These are phyloP conservation scores for Penicillium ucsense DNA, from an alignment of 495 filamentous ascomycete genomes.

Conservation along the genomic window DNA sequence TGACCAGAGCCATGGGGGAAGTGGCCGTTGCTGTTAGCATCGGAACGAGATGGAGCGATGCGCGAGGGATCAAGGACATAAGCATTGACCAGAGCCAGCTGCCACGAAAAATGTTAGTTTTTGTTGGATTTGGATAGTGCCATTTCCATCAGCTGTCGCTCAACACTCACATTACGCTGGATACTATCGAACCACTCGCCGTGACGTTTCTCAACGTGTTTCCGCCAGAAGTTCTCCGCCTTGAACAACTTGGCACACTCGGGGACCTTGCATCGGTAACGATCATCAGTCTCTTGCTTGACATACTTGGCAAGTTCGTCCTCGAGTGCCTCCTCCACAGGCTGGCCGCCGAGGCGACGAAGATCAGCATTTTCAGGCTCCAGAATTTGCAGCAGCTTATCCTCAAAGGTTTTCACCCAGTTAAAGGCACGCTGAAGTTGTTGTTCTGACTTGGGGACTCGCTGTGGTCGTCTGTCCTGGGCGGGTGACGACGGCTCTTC, in stretches of 20 bases:
- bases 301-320: constrained; percentile 82
- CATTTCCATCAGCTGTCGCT: too few relatives aligned
- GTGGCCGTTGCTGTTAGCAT: constrained; percentile 96
- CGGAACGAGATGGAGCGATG: constrained; percentile 81
- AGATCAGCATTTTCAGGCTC: constrained; percentile 84
- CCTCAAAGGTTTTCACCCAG: constrained; percentile 98
- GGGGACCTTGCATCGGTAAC: constrained; percentile 91
- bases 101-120: not conserved
- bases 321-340: constrained; percentile 71
- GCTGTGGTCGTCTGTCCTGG: constrained; percentile 56
- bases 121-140: too few relatives aligned
- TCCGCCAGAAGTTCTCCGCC: constrained; percentile 90
- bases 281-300: constrained; percentile 94
- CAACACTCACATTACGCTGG: constrained; percentile 63
- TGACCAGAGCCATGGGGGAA: constrained; percentile 71
- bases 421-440: constrained; percentile 93
- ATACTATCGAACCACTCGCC: constrained; percentile 75
- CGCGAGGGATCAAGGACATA: constrained; percentile 92
- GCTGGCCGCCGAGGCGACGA: constrained; percentile 79
- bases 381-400: constrained; percentile 85
- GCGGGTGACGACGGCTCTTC: constrained; percentile 54
- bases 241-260: constrained; percentile 97
- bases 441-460: constrained; percentile 69
- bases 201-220: constrained; percentile 96
- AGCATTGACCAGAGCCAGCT: constrained; percentile 82